phyloP scores from a whole-genome alignment of 345 rosid genomes.

The Anastatica hierochuntica region DNA sequence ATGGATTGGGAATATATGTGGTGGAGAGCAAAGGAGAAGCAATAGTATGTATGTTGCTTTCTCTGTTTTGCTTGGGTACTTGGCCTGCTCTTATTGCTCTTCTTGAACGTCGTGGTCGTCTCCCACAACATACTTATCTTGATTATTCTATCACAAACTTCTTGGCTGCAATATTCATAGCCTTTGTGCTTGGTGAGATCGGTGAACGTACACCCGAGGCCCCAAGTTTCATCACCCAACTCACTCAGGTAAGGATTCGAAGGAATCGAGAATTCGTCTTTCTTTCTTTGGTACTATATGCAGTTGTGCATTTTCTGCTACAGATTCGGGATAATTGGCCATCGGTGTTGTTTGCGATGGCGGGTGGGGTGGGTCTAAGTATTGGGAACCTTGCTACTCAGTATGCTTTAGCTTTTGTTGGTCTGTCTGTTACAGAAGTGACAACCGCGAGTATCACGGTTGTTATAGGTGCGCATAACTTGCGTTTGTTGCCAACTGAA shows the following conservation, averaged over 20 bases:
- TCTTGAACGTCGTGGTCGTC: conserved; percentile 73
- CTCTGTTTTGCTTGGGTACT: conserved; percentile 67
- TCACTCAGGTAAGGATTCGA: conserved; percentile 39
- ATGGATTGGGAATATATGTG: conserved; percentile 12
- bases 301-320: background rate
- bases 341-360: conserved; percentile 65
- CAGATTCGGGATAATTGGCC: conserved; percentile 60
- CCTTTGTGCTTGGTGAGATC: conserved; percentile 56
- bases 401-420: conserved; percentile 76
- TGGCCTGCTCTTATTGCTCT: conserved; percentile 81
- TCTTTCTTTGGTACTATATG: background rate
- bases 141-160: conserved; percentile 73
- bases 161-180: conserved; percentile 59
- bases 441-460: conserved; percentile 66
- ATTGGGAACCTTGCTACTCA: conserved; percentile 65
- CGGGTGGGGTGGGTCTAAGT: conserved; percentile 65
- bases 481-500: background rate
- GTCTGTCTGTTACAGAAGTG: conserved; percentile 73
- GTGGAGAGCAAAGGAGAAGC: conserved; percentile 80
- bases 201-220: conserved; percentile 29
- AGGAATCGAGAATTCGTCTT: background rate
- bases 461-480: conserved; percentile 42
- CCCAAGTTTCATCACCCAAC: conserved; percentile 53
- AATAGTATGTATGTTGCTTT: conserved; percentile 53
- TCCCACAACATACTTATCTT: conserved; percentile 85